Base-by-base conservation (phyloP, 805 yeast genomes). In the Cyberlindnera euphorbiiphila region DNA sequence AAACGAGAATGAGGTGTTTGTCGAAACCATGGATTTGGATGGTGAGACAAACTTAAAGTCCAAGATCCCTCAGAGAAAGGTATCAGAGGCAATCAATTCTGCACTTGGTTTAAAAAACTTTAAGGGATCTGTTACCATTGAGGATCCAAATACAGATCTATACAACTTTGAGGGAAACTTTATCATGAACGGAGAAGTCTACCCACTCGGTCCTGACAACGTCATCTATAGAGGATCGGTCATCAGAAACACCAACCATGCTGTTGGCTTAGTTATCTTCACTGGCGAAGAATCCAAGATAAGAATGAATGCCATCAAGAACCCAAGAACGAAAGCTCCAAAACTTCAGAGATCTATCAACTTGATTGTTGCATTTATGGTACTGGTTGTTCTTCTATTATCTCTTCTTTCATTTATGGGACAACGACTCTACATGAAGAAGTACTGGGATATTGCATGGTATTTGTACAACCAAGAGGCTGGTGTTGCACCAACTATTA, bases 1-100 rank as follows among this genome's bases (percentile, higher is more conserved):
- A 25, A 76, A 78, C 25, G 58, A 55, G 25, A 73, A 72, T 45
- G 88, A 82, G 26, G 74, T 79, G 40, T 85, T 76, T 47, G 78
- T 89, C 14, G 99, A 93, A 59, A 93, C 99, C 1, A 88, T 91
- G 91, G 98, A 96, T 1, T 68, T 93, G 33, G 98, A 93, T 61
- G 99, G 99, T 34, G 98, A 93, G 60, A 93, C 98, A 0, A 91
- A 88, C 56, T 67, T 93, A 43, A 93, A 93, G 59, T 71, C 85
- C 7, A 79, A 76, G 50, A 63, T 65, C 14, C 85, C 96, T 0
- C 83, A 81, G 44, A 67, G 72, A 2, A 85, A 79, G 43, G 49
- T 91, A 3, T 69, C 79, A 27, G 71, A 72, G 12, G 45, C 60
- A 9, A 66, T 81, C 29, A 64, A 69, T 16, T 64, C 69, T 3